phyloP scores from a whole-genome alignment of 352 stramenopile species.

The Phytophthora capsici region DNA sequence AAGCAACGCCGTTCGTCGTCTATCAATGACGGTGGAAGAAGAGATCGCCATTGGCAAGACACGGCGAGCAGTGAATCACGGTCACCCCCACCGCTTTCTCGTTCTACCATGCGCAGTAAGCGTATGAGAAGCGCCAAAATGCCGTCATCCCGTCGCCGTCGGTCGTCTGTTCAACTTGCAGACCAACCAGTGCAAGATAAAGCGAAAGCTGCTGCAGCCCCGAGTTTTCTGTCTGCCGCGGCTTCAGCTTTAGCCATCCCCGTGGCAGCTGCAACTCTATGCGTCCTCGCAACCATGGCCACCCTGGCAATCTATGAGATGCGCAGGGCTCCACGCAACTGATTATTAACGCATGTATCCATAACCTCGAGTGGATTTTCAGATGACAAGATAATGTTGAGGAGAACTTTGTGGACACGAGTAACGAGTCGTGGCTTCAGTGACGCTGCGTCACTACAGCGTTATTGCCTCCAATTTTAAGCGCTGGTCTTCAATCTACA shows the following conservation, averaged over 20 bases:
- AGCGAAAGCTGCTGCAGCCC: conserved; percentile 11
- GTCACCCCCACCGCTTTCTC: conserved; percentile 20
- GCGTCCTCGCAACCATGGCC: conserved; percentile 37
- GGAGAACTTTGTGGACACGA: too few relatives aligned
- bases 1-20: conserved; percentile 26
- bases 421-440: background rate
- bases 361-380: conserved; percentile 19
- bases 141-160: conserved; percentile 1
- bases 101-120: conserved; percentile 17
- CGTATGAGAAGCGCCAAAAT: conserved; percentile 20
- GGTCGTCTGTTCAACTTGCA: conserved; percentile 9
- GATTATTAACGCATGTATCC: conserved; percentile 7
- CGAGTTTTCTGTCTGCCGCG: conserved; percentile 21
- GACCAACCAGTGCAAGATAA: conserved; percentile 11
- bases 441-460: too few relatives aligned
- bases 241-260: conserved; percentile 35
- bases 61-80: conserved; percentile 28
- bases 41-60: conserved; percentile 26
- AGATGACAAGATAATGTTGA: background rate
- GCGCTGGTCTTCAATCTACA: too few relatives aligned
- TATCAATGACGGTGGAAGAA: conserved; percentile 12
- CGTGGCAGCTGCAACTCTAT: conserved; percentile 39
- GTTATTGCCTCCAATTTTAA: too few relatives aligned
- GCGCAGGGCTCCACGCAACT: conserved; percentile 30
- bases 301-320: conserved; percentile 37